Evolutionary conservation across 2,329 filamentous ascomycete species (phyloP).

Genomic region (Zymoseptoria passerinii): DNA sequence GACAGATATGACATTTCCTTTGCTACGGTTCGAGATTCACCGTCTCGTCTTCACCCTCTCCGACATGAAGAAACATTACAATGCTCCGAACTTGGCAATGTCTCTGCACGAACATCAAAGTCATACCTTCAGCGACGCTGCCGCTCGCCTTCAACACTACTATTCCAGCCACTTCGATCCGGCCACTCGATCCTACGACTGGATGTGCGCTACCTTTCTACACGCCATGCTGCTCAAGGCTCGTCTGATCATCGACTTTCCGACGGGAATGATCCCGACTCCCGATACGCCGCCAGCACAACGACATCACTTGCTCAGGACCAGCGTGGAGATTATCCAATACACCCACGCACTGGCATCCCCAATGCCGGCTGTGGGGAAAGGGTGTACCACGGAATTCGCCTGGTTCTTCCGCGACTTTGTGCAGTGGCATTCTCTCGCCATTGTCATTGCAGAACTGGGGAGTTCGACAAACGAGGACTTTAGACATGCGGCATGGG

Average conservation of each 20-base stretch:
- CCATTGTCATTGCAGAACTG: slow-evolving; percentile 23
- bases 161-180: slow-evolving; percentile 17
- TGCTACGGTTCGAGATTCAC: slow-evolving; percentile 19
- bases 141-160: slow-evolving; percentile 8
- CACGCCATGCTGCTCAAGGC: slow-evolving; percentile 22
- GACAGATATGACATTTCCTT: slow-evolving; percentile 19
- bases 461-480: slow-evolving; percentile 16
- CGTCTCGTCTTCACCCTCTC: slow-evolving; percentile 13
- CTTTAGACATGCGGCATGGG: slow-evolving; percentile 21
- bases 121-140: slow-evolving; percentile 9
- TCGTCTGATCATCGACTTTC: slow-evolving; percentile 22
- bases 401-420: slow-evolving; percentile 23
- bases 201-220: slow-evolving; percentile 18
- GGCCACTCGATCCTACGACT: slow-evolving; percentile 21
- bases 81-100: neutral
- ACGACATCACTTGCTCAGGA: slow-evolving; percentile 15
- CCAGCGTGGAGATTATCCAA: slow-evolving; percentile 21
- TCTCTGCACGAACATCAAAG: slow-evolving; percentile 9
- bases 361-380: neutral
- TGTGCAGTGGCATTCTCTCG: slow-evolving; percentile 24
- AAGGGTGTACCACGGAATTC: slow-evolving; percentile 14
- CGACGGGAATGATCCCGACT: slow-evolving; percentile 14
- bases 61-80: slow-evolving; percentile 5
- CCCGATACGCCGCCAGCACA: slow-evolving; percentile 16
- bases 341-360: slow-evolving; percentile 14